Evolutionary conservation across 306 rosid genomes (phyloP).

Genomic region (Dryas drummondii): DNA sequence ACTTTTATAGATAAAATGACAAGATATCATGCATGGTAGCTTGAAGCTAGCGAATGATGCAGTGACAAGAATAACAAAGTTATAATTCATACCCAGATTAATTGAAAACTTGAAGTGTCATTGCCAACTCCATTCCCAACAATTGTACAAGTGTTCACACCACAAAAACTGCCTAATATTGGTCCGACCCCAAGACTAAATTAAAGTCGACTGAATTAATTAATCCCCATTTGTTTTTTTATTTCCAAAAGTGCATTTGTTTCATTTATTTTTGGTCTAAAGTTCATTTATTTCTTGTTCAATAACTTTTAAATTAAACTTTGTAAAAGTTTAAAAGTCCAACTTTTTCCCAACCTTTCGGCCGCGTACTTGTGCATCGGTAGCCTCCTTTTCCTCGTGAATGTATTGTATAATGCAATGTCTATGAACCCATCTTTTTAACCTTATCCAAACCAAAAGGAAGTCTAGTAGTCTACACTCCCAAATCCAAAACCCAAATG

Average conservation of each 20-base stretch:
- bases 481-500: slow-evolving; percentile 10
- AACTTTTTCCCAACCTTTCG: slow-evolving; percentile 6
- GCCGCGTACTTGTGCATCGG: background rate
- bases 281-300: too few species aligned
- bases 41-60: background rate
- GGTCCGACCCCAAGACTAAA: background rate
- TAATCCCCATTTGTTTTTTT: too few species aligned
- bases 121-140: background rate
- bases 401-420: background rate
- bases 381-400: background rate
- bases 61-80: background rate
- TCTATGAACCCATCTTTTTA: background rate
- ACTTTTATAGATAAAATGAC: background rate
- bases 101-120: too few species aligned
- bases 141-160: background rate
- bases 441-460: slow-evolving; percentile 9
- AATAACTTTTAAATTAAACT: background rate
- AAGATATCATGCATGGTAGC: too few species aligned
- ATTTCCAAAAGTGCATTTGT: background rate
- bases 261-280: background rate
- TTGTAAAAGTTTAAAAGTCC: background rate
- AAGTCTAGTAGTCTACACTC: background rate
- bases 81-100: background rate
- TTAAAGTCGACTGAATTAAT: too few species aligned
- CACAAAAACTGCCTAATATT: background rate